Evolutionary conservation across 2,329 filamentous ascomycete species (phyloP).

Genomic region (Pleomassaria siparia): DNA sequence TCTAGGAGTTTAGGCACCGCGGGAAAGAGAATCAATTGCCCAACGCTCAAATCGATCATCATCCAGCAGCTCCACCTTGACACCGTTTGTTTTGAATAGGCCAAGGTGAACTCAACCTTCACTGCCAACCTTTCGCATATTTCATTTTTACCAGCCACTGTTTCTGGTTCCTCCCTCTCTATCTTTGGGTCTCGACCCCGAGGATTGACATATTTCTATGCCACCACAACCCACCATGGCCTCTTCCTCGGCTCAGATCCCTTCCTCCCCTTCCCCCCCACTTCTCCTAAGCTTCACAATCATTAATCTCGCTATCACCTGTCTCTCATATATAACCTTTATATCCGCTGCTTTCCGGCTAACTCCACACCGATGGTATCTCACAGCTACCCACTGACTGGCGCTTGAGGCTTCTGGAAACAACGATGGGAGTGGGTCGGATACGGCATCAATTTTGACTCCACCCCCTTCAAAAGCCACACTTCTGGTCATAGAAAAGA

Average conservation of each 20-base stretch:
- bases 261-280: slow-evolving; percentile 1
- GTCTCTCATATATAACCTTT: slow-evolving; percentile 15
- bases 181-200: not conserved
- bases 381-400: slow-evolving; percentile 45
- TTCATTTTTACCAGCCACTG: not conserved
- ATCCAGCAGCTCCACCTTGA: too few relatives aligned
- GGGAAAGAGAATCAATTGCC: too few relatives aligned
- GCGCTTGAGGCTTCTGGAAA: slow-evolving; percentile 51
- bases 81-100: too few relatives aligned
- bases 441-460: too few relatives aligned
- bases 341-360: slow-evolving; percentile 20
- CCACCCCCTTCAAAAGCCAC: too few relatives aligned
- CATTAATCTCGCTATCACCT: slow-evolving; percentile 14
- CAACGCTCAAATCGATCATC: too few relatives aligned
- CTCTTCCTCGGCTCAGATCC: slow-evolving; percentile 2
- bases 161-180: not conserved
- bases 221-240: slow-evolving; percentile 1
- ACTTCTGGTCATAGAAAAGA: too few relatives aligned
- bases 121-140: not conserved
- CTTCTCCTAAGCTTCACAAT: slow-evolving; percentile 10
- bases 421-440: slow-evolving; percentile 49
- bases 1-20: too few relatives aligned
- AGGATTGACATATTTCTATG: not conserved
- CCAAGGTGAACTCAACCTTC: not conserved
- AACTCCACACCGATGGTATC: slow-evolving; percentile 24